Evolutionary conservation across 1,139 yeast species (phyloP).

Genomic region (Hansenula sp.): DNA sequence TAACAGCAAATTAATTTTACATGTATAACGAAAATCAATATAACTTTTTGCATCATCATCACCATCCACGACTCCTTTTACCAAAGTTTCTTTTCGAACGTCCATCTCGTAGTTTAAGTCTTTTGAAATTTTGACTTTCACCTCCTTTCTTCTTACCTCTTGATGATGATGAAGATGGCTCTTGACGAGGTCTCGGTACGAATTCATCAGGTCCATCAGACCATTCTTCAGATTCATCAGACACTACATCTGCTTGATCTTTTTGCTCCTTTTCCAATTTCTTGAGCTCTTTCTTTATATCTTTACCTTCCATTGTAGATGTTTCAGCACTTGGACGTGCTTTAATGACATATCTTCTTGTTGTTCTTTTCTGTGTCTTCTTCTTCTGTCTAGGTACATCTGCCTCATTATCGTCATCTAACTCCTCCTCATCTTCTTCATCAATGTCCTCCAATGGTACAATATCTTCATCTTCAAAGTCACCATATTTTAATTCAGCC

Average conservation of each 20-base stretch:
- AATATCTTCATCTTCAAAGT: slow-evolving; percentile 14
- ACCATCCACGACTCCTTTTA: slow-evolving; percentile 13
- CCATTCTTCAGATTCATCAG: slow-evolving; percentile 17
- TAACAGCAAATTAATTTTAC: slow-evolving; percentile 36
- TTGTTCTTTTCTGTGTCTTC: slow-evolving; percentile 56
- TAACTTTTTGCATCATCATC: no score
- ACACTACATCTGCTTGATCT: slow-evolving; percentile 1
- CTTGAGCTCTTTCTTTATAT: slow-evolving; percentile 12
- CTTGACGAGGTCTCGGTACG: slow-evolving; percentile 18
- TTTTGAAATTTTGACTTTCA: slow-evolving; percentile 14
- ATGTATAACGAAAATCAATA: no score
- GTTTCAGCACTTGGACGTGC: slow-evolving; percentile 28
- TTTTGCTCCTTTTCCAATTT: slow-evolving; percentile 6
- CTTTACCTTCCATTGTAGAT: slow-evolving; percentile 8
- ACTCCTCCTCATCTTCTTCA: slow-evolving; percentile 11
- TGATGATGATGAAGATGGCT: not conserved
- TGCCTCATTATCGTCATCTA: slow-evolving; percentile 11
- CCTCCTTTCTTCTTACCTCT: not conserved
- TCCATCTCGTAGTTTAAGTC: slow-evolving; percentile 14
- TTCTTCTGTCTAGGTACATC: slow-evolving; percentile 18
- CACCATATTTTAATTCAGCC: slow-evolving; percentile 21
- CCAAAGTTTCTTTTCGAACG: slow-evolving; percentile 10
- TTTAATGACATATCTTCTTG: slow-evolving; percentile 55
- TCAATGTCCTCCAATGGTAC: slow-evolving; percentile 12
- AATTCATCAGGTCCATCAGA: slow-evolving; percentile 26